Conservation (phyloP, 2,329 filamentous ascomycete genomes). For the Aspergillus felis region DNA sequence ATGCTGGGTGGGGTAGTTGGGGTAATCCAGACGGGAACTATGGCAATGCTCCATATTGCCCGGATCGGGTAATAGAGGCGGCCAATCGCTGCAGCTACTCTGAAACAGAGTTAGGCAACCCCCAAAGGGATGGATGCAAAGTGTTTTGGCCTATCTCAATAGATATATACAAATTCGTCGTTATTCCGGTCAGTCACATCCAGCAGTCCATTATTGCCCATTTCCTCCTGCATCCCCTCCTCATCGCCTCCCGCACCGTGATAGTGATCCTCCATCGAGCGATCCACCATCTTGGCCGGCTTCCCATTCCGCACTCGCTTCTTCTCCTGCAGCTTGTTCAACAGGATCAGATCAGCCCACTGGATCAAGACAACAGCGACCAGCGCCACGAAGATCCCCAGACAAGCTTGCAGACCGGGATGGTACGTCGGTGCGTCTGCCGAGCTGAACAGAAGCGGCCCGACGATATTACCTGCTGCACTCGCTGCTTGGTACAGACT, state of each 20-base stretch:
- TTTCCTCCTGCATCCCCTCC: slow-evolving; percentile 14
- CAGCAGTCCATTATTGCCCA: slow-evolving; percentile 52
- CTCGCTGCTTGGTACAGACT: slow-evolving; percentile 61
- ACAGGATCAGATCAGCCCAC: slow-evolving; percentile 50
- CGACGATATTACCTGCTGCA: slow-evolving; percentile 63
- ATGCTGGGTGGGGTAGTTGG: no score
- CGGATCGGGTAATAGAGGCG: not conserved
- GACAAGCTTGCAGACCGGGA: slow-evolving; percentile 53
- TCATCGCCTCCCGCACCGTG: slow-evolving; percentile 24
- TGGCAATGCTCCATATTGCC: not conserved
- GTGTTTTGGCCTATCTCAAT: slow-evolving; percentile 29
- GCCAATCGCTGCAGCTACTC: not conserved
- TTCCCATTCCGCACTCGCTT: slow-evolving; percentile 59
- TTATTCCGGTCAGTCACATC: slow-evolving; percentile 65
- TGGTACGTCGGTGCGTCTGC: slow-evolving; percentile 57
- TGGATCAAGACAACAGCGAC: slow-evolving; percentile 53
- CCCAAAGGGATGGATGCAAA: not conserved
- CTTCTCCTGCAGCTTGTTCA: slow-evolving; percentile 52
- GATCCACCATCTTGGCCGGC: slow-evolving; percentile 55
- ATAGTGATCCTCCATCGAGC: slow-evolving; percentile 57
- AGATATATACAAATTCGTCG: slow-evolving; percentile 65
- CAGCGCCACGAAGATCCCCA: slow-evolving; percentile 46
- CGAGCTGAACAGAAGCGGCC: slow-evolving; percentile 58
- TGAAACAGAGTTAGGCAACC: not conserved
- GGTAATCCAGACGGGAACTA: no score